Base-by-base conservation (phyloP, 257 asterid genomes). In the Gentiana straminea region DNA sequence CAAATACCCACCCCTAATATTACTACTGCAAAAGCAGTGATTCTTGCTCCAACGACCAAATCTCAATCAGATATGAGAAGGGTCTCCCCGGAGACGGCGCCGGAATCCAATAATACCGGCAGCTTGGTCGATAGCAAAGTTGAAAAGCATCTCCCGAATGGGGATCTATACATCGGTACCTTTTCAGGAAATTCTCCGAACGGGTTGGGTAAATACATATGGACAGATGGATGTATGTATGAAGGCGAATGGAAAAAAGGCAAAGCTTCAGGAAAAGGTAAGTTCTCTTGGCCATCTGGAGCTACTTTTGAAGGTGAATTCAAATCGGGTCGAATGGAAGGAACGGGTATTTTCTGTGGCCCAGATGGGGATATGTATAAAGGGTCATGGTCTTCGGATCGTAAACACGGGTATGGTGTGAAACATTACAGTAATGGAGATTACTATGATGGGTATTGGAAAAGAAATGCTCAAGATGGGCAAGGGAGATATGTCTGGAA, bases 191-290 rank as follows among this genome's bases (percentile, higher is more conserved):
- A 75, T 44, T 62, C 93, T 5, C 99, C 97, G 2, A 94, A 84
- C 70, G 97, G 97, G 75, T 86, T 91, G 51, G 97, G 97, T 0
- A 92, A 86, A 73, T 92, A 92, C 66, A 43, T 88, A 63, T 92
- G 99, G 99, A 76, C 47, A 35, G 99, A 92, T 58, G 95, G 95
- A 50, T 89, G 97, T 67, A 89, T 89, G 95, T 92, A 88, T 49
- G 95, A 82, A 64, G 99, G 99, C 4, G 94, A 84, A 52, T 92
- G 99, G 99, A 88, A 80, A 74, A 80, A 81, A 70, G 99, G 99
- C 49, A 92, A 83, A 46, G 95, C 95, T 39, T 77, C 80, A 4
- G 99, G 99, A 0, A 83, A 71, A 51, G 99, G 99, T 1, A 88
- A 75, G 64, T 80, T 92, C 48, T 92, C 99, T 0, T 92, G 99